phyloP scores from a whole-genome alignment of 192 early-diverging fungal genomes.

The Mortierella antarctica region DNA sequence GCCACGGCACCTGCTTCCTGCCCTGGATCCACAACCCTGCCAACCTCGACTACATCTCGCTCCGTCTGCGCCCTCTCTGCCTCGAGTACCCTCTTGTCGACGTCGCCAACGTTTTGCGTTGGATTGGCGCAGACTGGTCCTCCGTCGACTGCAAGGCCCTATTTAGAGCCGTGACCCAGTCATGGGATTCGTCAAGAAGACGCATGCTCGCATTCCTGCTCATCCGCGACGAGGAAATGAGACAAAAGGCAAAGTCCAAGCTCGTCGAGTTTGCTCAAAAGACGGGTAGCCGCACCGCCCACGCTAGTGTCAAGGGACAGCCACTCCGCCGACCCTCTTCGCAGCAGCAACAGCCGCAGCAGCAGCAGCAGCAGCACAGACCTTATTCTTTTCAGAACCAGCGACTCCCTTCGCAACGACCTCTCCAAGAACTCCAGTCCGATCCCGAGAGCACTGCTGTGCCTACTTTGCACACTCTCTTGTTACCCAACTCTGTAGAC shows the following conservation, averaged over 20 bases:
- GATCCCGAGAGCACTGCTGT: neutral
- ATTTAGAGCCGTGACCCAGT: slow-evolving; percentile 46
- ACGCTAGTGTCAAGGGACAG: slow-evolving; percentile 7
- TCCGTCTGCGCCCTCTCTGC: slow-evolving; percentile 46
- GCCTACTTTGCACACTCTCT: neutral
- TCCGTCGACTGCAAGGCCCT: slow-evolving; percentile 46
- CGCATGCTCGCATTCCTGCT: slow-evolving; percentile 47
- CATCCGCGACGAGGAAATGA: slow-evolving; percentile 52
- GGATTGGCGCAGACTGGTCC: slow-evolving; percentile 53
- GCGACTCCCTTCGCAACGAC: neutral
- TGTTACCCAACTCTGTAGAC: too few species aligned
- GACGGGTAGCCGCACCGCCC: neutral
- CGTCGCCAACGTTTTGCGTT: slow-evolving; percentile 49
- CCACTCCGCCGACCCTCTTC: slow-evolving; percentile 6
- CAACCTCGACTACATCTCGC: slow-evolving; percentile 52
- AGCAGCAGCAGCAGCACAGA: slow-evolving; percentile 7
- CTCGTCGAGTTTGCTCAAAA: slow-evolving; percentile 45
- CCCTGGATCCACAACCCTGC: slow-evolving; percentile 54
- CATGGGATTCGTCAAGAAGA: slow-evolving; percentile 45
- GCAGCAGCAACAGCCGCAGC: slow-evolving; percentile 21
- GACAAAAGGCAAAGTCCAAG: slow-evolving; percentile 49
- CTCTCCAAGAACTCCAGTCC: slow-evolving; percentile 22
- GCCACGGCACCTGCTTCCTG: slow-evolving; percentile 48
- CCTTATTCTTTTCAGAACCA: slow-evolving; percentile 5
- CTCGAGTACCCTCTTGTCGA: slow-evolving; percentile 50